Conservation (phyloP, 108 stramenopile species). For the Nannochloropsis salina region DNA sequence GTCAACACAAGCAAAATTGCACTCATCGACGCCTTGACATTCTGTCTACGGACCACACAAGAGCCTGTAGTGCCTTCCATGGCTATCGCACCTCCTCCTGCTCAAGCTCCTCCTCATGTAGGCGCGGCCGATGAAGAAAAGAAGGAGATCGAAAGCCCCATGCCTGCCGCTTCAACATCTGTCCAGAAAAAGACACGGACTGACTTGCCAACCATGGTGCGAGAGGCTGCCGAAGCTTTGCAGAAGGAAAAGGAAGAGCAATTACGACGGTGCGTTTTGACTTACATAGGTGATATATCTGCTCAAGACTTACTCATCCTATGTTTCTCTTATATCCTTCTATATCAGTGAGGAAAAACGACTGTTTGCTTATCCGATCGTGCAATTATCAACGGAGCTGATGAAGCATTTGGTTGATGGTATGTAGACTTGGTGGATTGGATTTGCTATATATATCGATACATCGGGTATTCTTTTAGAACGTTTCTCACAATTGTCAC, state of each 20-base stretch:
- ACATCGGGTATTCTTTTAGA: neutral
- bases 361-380: neutral
- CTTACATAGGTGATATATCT: neutral
- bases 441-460: too few species aligned
- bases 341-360: neutral
- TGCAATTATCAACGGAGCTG: neutral
- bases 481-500: neutral
- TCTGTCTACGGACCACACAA: neutral
- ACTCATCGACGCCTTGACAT: neutral
- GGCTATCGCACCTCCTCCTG: neutral
- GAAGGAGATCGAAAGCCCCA: too few species aligned
- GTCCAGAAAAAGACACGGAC: neutral
- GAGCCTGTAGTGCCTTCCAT: neutral
- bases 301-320: neutral
- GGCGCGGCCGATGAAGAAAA: neutral
- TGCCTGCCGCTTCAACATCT: neutral
- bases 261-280: slow-evolving; percentile 10
- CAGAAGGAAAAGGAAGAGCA: neutral
- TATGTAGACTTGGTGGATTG: neutral
- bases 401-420: slow-evolving; percentile 16
- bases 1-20: neutral
- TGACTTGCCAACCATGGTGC: neutral
- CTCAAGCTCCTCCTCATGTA: neutral
- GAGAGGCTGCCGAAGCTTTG: neutral
- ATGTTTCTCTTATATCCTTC: neutral